These are phyloP conservation scores for Geotrichum histeridarum DNA, from an alignment of 1,139 yeast species.

Conservation along the genomic window DNA sequence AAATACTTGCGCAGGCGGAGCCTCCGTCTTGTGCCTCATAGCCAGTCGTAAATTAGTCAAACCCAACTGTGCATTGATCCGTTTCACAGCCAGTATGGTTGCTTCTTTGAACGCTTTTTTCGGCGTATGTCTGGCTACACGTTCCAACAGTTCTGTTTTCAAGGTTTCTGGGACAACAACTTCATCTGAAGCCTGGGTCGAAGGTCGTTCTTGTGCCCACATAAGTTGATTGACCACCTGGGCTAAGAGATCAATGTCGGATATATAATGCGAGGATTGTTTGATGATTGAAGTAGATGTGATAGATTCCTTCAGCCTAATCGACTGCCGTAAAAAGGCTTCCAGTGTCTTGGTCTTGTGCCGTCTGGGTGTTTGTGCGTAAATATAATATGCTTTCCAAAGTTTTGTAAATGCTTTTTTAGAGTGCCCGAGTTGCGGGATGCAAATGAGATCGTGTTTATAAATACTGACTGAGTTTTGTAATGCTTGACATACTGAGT, in stretches of 20 bases:
- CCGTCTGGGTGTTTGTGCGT: slow-evolving; percentile 4
- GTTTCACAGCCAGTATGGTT: background rate
- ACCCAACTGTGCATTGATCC: background rate
- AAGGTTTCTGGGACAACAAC: background rate
- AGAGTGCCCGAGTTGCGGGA: slow-evolving; percentile 10
- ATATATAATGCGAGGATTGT: background rate
- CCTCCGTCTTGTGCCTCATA: background rate
- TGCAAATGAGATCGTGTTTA: slow-evolving; percentile 9
- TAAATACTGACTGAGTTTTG: background rate
- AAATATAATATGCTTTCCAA: slow-evolving; percentile 7
- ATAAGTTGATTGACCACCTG: background rate
- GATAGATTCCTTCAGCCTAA: slow-evolving; percentile 18
- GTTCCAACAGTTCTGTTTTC: slow-evolving; percentile 2
- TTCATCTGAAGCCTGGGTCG: background rate
- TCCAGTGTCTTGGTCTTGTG: slow-evolving; percentile 10
- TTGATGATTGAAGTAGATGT: slow-evolving; percentile 20
- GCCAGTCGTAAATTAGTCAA: background rate
- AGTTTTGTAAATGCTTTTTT: slow-evolving; percentile 2
- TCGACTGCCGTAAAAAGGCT: slow-evolving; percentile 20
- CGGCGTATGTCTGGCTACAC: background rate
- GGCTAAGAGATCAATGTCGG: background rate
- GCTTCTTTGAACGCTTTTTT: background rate
- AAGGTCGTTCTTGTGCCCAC: background rate
- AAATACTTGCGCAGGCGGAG: background rate
- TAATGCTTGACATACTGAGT: background rate